Evolutionary conservation across 805 yeast species (phyloP).

Genomic region (Candida yuanshanica): DNA sequence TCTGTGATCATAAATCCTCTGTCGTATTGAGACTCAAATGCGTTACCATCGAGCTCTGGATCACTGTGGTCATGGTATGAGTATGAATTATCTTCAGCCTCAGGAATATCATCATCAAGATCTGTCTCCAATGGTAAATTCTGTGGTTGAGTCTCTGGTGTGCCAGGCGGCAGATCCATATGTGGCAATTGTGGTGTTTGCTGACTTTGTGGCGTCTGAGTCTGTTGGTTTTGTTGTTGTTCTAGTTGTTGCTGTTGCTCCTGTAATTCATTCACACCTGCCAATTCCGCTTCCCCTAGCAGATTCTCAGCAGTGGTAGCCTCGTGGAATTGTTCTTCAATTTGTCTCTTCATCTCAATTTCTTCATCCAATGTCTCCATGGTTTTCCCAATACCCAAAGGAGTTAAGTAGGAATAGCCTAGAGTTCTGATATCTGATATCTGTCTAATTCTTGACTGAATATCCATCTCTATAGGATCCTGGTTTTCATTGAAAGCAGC

Average conservation of each 20-base stretch:
- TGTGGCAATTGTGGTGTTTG: conserved; percentile 1
- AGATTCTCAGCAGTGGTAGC: conserved; percentile 25
- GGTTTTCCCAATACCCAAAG: conserved; percentile 57
- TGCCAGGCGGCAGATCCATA: background rate
- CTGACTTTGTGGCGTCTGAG: conserved; percentile 4
- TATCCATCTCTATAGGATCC: conserved; percentile 8
- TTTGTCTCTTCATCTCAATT: conserved; percentile 20
- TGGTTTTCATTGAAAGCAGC: conserved; percentile 11
- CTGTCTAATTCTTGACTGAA: conserved; percentile 14
- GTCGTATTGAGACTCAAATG: conserved; percentile 22
- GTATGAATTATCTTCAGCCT: conserved; percentile 34
- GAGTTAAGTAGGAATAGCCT: conserved; percentile 46
- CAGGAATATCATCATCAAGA: conserved; percentile 42
- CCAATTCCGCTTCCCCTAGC: conserved; percentile 22
- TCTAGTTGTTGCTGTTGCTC: conserved; percentile 4
- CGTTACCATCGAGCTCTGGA: conserved; percentile 16
- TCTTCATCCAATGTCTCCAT: conserved; percentile 35
- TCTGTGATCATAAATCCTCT: conserved; percentile 22
- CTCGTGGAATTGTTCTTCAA: conserved; percentile 23
- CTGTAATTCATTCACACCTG: conserved; percentile 3
- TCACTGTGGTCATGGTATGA: conserved; percentile 26
- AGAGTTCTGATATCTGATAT: conserved; percentile 32
- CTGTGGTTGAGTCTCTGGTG: background rate
- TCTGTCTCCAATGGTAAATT: conserved; percentile 8
- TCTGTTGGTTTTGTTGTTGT: conserved; percentile 1